Evolutionary conservation across 2,329 filamentous ascomycete genomes (phyloP), one percentile per base, ranked within the genome.

Genomic region (Penicillium sumatraense): DNA sequence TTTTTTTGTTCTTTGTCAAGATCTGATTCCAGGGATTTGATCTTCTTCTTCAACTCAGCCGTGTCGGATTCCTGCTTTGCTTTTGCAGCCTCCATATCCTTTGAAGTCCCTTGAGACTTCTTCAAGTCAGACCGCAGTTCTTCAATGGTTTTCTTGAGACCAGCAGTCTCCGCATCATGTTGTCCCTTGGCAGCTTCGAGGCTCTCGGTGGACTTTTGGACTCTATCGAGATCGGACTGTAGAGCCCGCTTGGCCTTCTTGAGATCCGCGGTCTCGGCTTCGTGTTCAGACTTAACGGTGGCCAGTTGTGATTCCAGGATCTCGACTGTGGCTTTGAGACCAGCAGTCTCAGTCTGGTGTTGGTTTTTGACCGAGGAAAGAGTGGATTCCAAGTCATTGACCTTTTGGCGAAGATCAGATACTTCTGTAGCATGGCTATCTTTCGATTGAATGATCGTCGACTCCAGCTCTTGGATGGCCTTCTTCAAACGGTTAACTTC

Each of bases 211-310:
- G 64, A 65, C 46, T 71, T 69, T 35, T 70, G 61, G 5, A 46
- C 42, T n/a, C 42, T 29, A 27, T 46, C 27, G 14, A 76, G 61
- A 33, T 68, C 61, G 9, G 52, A 59, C 68, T 89, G 82, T 11
- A 91, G 75, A 42, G 81, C 79, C 49, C 81, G 82, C 24, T 86
- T 79, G 3, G 78, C 85, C 8, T 80, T 80, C 65, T 81, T 81
- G 11, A 89, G 73, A 56, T 86, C 85, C 10, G 82, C 80, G 47
- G 82, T 77, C 62, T 89, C 85, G 1, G 83, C 83, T 35, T 88
- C 86, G 21, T 76, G 69, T 45, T 86, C 85, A 56, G 80, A 79
- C 67, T 87, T 87, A 36, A 81, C 80, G 80, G 88, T 68, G 5
- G 63, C 68, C 36, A 79, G 60, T 23, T 67, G 57, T 10, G 60